Evolutionary conservation across 768 basidiomycete species (phyloP).

Genomic region (Agrocybe pediades): DNA sequence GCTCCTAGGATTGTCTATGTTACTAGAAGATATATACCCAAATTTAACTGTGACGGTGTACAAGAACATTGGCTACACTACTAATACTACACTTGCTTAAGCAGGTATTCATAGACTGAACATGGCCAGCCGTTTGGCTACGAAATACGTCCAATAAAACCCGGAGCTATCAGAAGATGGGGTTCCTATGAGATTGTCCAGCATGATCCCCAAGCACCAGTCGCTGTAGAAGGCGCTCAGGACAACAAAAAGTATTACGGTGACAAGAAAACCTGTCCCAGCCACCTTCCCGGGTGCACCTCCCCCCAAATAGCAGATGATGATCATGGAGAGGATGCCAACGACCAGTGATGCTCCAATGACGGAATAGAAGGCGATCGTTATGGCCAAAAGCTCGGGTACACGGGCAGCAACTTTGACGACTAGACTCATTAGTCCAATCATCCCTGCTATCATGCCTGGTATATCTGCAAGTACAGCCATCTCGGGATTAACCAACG

Average conservation of each 20-base stretch:
- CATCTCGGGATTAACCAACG: neutral
- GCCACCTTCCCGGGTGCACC: constrained; percentile 20
- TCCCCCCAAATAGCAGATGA: constrained; percentile 20
- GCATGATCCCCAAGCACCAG: constrained; percentile 30
- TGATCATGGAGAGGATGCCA: constrained; percentile 17
- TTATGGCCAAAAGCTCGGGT: constrained; percentile 18
- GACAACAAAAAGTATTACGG: constrained; percentile 22
- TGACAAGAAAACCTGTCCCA: constrained; percentile 22
- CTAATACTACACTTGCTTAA: neutral
- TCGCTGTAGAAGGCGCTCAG: constrained; percentile 28
- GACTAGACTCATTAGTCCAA: constrained; percentile 31
- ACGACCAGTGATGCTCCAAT: constrained; percentile 24
- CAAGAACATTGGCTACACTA: neutral
- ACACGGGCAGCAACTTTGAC: constrained; percentile 19
- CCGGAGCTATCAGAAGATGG: constrained; percentile 26
- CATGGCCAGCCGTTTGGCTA: constrained; percentile 28
- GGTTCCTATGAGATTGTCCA: constrained; percentile 26
- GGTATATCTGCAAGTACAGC: constrained; percentile 23
- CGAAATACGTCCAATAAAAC: constrained; percentile 29
- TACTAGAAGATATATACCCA: no score
- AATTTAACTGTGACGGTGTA: no score
- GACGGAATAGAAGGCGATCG: constrained; percentile 26
- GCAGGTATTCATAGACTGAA: constrained; percentile 22
- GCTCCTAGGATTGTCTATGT: no score
- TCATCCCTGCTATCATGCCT: constrained; percentile 32